These are phyloP conservation scores for Gliomastix tumulicola DNA, from an alignment of 2,329 filamentous ascomycete species.

Conservation along the genomic window DNA sequence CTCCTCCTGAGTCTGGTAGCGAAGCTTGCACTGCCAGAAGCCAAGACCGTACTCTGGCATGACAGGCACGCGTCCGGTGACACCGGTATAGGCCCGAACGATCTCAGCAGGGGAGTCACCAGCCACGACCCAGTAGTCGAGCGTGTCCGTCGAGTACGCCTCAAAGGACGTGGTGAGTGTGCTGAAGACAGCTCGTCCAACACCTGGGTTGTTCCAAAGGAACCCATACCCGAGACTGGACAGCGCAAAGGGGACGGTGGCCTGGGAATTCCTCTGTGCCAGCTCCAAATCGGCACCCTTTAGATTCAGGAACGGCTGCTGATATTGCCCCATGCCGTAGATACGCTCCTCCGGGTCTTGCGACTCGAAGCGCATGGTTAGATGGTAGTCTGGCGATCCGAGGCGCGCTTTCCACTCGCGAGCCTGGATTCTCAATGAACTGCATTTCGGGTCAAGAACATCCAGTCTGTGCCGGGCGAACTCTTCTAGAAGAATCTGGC, in stretches of 20 bases:
- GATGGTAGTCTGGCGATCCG: conserved; percentile 38
- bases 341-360: conserved; percentile 48
- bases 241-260: conserved; percentile 55
- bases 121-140: conserved; percentile 61
- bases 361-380: conserved; percentile 53
- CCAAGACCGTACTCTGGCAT: conserved; percentile 64
- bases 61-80: conserved; percentile 53
- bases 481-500: conserved; percentile 20
- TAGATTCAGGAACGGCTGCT: conserved; percentile 55
- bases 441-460: conserved; percentile 48
- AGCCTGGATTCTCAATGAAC: conserved; percentile 46
- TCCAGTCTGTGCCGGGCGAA: conserved; percentile 17
- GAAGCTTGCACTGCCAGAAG: conserved; percentile 63
- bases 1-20: conserved; percentile 61
- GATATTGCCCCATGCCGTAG: conserved; percentile 66
- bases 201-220: conserved; percentile 59
- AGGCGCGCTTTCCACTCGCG: conserved; percentile 49
- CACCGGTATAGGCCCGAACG: conserved; percentile 45
- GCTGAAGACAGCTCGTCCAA: conserved; percentile 54
- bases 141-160: conserved; percentile 44
- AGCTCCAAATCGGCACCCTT: conserved; percentile 58
- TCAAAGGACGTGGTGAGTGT: conserved; percentile 57
- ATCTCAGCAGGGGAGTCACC: conserved; percentile 49
- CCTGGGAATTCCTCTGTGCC: conserved; percentile 60
- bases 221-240: conserved; percentile 56